A percentile compares a stretch with the other conserved stretches of the same genome.
Conservation (phyloP, 371 early-diverging fungal species). For the Apophysomyces elegans region DNA sequence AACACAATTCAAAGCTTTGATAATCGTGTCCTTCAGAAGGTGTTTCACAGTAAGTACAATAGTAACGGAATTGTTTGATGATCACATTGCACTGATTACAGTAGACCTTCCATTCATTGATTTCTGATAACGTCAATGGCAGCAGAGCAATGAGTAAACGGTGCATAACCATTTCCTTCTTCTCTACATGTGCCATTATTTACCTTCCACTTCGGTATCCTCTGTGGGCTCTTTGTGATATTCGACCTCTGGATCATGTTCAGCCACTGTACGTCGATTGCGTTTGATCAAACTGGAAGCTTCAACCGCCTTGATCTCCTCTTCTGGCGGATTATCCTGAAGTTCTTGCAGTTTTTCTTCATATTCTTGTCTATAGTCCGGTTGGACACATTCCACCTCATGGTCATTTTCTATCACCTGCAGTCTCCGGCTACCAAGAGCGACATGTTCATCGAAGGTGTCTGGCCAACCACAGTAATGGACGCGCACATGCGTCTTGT, state of each 20-base stretch:
- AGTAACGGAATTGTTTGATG: conserved; percentile 73
- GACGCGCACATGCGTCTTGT: conserved; percentile 53
- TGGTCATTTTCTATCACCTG: conserved; percentile 47
- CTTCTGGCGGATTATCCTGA: conserved; percentile 34
- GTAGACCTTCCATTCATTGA: conserved; percentile 57
- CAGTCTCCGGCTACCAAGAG: conserved; percentile 57
- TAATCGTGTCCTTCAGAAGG: conserved; percentile 65
- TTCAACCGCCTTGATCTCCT: conserved; percentile 19
- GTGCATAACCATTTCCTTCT: background rate
- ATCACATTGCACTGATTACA: conserved; percentile 66
- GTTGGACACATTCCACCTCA: conserved; percentile 42
- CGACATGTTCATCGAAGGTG: conserved; percentile 64
- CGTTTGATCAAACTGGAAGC: conserved; percentile 9
- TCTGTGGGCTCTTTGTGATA: conserved; percentile 35
- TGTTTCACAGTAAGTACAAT: conserved; percentile 84
- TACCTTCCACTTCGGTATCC: conserved; percentile 28
- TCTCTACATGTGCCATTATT: background rate
- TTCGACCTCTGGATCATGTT: conserved; percentile 24
- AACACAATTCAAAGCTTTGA: conserved; percentile 75
- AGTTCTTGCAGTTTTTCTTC: conserved; percentile 44
- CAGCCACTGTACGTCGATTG: conserved; percentile 15
- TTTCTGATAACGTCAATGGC: conserved; percentile 19
- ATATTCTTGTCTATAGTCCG: conserved; percentile 52
- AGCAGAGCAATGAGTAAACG: background rate
- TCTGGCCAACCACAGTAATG: conserved; percentile 67